These are phyloP conservation scores for Fusarium tjaetaba DNA, from an alignment of 2,329 filamentous ascomycete genomes.

Conservation along the genomic window DNA sequence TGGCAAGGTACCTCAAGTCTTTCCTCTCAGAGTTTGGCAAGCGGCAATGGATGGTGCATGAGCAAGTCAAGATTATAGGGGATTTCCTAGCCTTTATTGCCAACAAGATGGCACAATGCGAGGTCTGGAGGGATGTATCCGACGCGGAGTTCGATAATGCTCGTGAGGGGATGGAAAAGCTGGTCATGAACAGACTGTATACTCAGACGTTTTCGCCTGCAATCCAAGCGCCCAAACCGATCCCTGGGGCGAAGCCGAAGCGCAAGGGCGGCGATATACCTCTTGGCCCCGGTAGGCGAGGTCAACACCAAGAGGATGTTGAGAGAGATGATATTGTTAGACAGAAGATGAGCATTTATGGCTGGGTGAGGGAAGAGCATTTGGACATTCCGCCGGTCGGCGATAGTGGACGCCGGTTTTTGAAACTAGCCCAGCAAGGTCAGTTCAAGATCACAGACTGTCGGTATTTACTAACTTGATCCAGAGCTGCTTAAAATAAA, in stretches of 20 bases:
- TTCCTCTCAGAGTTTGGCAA: conserved; percentile 96
- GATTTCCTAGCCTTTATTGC: conserved; percentile 97
- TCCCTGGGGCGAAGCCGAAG: conserved; percentile 74
- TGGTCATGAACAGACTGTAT: conserved; percentile 98
- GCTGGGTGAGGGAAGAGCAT: conserved; percentile 93
- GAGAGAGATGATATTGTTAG: conserved; percentile 95
- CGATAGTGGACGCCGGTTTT: conserved; percentile 87
- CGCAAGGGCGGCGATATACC: conserved; percentile 74
- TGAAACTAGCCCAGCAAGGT: conserved; percentile 90
- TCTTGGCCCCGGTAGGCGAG: conserved; percentile 83
- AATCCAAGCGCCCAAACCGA: conserved; percentile 82
- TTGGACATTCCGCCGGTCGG: conserved; percentile 88
- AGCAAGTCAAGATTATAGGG: conserved; percentile 98
- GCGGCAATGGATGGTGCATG: conserved; percentile 99
- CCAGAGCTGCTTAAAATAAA: conserved; percentile 94
- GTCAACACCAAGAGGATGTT: conserved; percentile 97
- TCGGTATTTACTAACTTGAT: conserved; percentile 27
- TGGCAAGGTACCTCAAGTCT: conserved; percentile 93
- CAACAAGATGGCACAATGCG: conserved; percentile 97
- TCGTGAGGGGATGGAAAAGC: conserved; percentile 97
- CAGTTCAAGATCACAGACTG: conserved; percentile 26
- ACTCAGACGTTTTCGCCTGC: conserved; percentile 95
- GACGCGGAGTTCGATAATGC: conserved; percentile 99
- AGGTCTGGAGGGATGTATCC: conserved; percentile 95
- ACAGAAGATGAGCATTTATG: conserved; percentile 96